Percentiles rank a stretch among this genome's conserved stretches.
These are phyloP conservation scores for Agastache rugosa DNA, from an alignment of 257 asterid genomes.

Conservation along the genomic window DNA sequence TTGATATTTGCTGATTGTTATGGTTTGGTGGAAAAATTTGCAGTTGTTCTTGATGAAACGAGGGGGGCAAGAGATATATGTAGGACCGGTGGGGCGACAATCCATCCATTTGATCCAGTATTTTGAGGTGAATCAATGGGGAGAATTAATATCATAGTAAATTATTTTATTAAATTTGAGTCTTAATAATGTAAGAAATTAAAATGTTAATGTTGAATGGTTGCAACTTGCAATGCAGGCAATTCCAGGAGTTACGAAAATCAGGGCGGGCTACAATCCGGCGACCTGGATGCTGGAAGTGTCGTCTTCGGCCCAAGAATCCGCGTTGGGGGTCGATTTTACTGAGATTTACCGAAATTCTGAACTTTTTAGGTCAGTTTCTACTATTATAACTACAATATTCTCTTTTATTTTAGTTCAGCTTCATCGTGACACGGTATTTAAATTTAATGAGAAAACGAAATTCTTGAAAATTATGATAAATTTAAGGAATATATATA, in stretches of 20 bases:
- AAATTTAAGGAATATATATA: too few relatives aligned
- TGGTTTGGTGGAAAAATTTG: slow-evolving; percentile 17
- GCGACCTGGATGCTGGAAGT: slow-evolving; percentile 78
- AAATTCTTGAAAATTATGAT: too few relatives aligned
- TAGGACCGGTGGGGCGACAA: slow-evolving; percentile 70
- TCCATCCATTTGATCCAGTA: slow-evolving; percentile 57
- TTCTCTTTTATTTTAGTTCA: too few relatives aligned
- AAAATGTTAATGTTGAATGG: background rate
- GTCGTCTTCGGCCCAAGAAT: slow-evolving; percentile 58
- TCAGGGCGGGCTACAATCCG: slow-evolving; percentile 58
- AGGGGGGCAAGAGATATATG: slow-evolving; percentile 75
- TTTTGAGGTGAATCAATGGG: slow-evolving; percentile 49
- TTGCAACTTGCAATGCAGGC: slow-evolving; percentile 38
- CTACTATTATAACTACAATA: too few relatives aligned
- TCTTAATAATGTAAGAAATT: background rate
- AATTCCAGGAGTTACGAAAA: slow-evolving; percentile 55
- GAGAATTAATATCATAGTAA: too few relatives aligned
- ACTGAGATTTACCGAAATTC: slow-evolving; percentile 55
- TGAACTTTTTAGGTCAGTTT: slow-evolving; percentile 50
- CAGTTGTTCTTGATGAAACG: slow-evolving; percentile 67
- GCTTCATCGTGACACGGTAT: too few relatives aligned
- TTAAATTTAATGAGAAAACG: too few relatives aligned
- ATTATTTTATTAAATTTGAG: too few relatives aligned
- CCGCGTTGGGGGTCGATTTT: slow-evolving; percentile 54
- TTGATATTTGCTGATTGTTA: background rate